Conservation (phyloP, 176 grass and related monocot species). For the Thinopyrum elongatum region DNA sequence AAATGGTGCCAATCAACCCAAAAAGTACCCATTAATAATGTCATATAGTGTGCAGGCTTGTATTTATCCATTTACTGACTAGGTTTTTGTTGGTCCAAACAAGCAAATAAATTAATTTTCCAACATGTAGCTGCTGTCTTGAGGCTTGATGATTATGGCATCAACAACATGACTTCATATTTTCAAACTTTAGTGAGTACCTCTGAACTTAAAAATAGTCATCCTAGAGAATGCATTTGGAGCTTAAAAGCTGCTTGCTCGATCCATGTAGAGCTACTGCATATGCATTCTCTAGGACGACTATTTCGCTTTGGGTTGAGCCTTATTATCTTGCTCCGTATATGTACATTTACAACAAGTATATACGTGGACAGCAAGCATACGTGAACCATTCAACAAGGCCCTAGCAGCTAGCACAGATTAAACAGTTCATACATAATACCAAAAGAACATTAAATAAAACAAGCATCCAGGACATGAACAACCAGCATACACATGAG, state of each 20-base stretch:
- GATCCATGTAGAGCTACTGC: too few species aligned
- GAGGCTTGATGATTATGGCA: not conserved
- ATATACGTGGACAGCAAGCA: too few species aligned
- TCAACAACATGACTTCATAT: not conserved
- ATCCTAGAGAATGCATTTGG: not conserved
- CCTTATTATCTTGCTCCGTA: too few species aligned
- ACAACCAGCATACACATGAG: too few species aligned
- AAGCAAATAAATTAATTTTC: not conserved
- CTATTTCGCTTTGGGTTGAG: too few species aligned
- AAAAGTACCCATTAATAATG: not conserved
- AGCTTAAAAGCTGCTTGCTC: not conserved
- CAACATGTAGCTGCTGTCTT: not conserved
- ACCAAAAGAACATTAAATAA: too few species aligned
- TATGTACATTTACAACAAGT: too few species aligned
- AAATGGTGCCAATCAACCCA: not conserved
- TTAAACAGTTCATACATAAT: too few species aligned
- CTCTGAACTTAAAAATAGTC: not conserved
- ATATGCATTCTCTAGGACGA: too few species aligned
- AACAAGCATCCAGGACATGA: too few species aligned
- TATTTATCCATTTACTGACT: not conserved
- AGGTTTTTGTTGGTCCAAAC: not conserved
- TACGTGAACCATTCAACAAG: too few species aligned
- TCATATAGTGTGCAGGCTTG: not conserved
- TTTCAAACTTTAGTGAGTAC: not conserved
- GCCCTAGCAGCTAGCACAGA: too few species aligned